Evolutionary conservation across 2,329 filamentous ascomycete species (phyloP), one percentile per base, ranked within the genome.

Genomic region (Rachicladosporium sp.): DNA sequence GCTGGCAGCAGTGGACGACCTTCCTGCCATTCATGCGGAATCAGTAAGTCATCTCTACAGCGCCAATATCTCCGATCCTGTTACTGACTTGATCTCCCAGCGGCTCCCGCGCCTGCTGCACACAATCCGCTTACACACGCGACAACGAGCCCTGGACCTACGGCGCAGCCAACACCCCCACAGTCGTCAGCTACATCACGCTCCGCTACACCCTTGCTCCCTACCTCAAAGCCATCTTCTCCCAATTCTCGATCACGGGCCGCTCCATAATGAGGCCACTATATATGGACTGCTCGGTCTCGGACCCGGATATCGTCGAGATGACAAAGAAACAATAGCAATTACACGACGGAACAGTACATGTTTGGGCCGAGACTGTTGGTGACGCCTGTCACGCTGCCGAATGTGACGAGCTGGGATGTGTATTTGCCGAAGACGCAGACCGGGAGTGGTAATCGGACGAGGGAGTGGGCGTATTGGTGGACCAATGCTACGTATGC

Each of bases 401-500:
- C 59, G 2, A 61, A 61, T 45, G 52, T 53, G 3, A 59, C 57
- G 1, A 50, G 58, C 35, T 62, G 59, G 58, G 39, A 47, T 3
- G 60, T 63, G 1, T 63, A 63, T 47, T 36, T 63, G 7, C 60
- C 60, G 3, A 42, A 49, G 36, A 52, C 54, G 3, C 34, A 32
- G 0, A 43, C 44, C 2, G 23, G 23, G 7, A 27, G 7, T 8
- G 38, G 33, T 3, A 54, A 55, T 39, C 43, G 36, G 0, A 50
- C 48, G 5, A 50, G 51, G 36, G 49, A 54, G 6, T 63, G 61
- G 61, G 62, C 59, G 13, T 61, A 62, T 40, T 63, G 60, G 60
- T 63, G 60, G 60, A 60, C 58, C 1, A 63, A 63, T 38, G 40
- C 52, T 23, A 62, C 58, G 23, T 63, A 56, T 50, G 52, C 54